Evolutionary conservation across 441 rosid species (phyloP), one percentile per base, ranked within the genome.

Genomic region (Populus tomentosa): DNA sequence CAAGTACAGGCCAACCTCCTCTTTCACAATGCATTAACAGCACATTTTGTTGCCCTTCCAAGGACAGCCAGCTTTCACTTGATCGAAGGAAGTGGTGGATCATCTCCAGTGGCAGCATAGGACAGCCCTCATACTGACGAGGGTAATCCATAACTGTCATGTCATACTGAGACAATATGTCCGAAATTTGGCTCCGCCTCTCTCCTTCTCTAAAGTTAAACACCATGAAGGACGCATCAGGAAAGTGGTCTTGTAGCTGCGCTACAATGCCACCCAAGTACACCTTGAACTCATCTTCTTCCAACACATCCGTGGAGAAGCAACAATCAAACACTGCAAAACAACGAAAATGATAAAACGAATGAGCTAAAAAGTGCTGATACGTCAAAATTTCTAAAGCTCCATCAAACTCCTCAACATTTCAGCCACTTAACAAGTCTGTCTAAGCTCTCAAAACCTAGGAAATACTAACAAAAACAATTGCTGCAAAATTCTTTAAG

Each of bases 71-170:
- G 85, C 97, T 95, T 81, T 95, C 97, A 80, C 98, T 90, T 0
- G 96, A 93, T 78, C 91, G 83, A 76, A 95, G 88, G 77, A 93
- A 95, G 83, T 92, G 98, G 78, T 92, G 96, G 80, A 95, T 90
- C 98, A 91, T 95, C 86, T 95, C 99, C 42, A 95, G 80, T 1
- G 99, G 92, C 85, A 95, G 85, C 78, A 92, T 74, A 18, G 94
- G 93, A 84, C 98, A 93, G 26, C 91, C 93, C 81, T 92, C 98
- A 32, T 93, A 88, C 67, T 92, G 96, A 68, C 90, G 97, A 61
- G 99, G 99, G 80, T 95, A 95, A 77, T 94, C 98, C 98, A 94
- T 93, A 6, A 94, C 98, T 1, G 97, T 93, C 98, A 94, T 94
- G 86, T 90, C 97, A 65, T 95, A 93, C 72, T 87, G 89, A 62